These are phyloP conservation scores for Euphorbia lathyris DNA, from an alignment of 345 rosid genomes.

Conservation along the genomic window DNA sequence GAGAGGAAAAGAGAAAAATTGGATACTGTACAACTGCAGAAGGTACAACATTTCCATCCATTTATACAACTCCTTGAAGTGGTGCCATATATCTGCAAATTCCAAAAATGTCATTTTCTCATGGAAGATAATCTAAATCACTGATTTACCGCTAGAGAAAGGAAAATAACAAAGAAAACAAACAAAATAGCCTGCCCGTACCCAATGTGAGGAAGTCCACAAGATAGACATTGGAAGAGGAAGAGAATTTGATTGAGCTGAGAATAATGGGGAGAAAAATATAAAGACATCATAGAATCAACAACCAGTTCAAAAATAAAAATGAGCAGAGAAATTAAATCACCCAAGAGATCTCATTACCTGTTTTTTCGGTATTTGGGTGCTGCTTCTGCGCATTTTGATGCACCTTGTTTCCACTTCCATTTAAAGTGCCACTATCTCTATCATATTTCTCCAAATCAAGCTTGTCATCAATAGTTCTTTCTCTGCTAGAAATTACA, in stretches of 20 bases:
- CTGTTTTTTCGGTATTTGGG: constrained; percentile 51
- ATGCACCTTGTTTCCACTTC: constrained; percentile 37
- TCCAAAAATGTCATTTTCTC: constrained; percentile 24
- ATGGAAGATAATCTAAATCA: constrained; percentile 6
- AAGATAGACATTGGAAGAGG: constrained; percentile 76
- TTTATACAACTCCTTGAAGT: constrained; percentile 70
- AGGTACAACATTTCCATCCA: constrained; percentile 65
- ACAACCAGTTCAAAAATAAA: not conserved
- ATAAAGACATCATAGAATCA: constrained; percentile 6
- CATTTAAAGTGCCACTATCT: constrained; percentile 27
- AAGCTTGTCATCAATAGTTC: constrained; percentile 61
- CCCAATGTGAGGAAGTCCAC: constrained; percentile 97
- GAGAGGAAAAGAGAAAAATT: not conserved
- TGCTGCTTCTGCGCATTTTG: constrained; percentile 56
- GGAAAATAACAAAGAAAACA: not conserved
- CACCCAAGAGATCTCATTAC: constrained; percentile 29
- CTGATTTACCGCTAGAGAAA: not conserved
- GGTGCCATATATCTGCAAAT: constrained; percentile 83
- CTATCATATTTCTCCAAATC: constrained; percentile 79
- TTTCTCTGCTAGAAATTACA: constrained; percentile 37
- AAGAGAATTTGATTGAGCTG: constrained; percentile 67
- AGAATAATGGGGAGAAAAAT: not conserved
- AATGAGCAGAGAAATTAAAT: not conserved
- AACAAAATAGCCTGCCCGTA: constrained; percentile 27
- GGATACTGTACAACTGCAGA: constrained; percentile 70